phyloP scores from a whole-genome alignment of 345 rosid genomes.

The Euphorbia lathyris region DNA sequence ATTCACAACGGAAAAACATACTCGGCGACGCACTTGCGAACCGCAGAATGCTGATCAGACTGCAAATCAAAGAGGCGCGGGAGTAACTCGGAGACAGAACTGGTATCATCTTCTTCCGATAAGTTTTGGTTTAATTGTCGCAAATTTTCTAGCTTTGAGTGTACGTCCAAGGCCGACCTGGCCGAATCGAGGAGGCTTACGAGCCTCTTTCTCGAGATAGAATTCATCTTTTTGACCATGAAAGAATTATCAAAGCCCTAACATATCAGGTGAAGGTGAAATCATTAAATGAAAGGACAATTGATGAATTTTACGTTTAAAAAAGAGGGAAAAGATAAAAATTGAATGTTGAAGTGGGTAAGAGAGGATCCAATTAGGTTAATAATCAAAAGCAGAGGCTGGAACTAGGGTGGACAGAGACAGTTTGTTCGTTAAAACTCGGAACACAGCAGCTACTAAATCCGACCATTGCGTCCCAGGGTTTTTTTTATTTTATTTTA shows the following conservation, averaged over 20 bases:
- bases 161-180: conserved; percentile 50
- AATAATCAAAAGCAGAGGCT: neutral
- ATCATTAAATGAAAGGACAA: neutral
- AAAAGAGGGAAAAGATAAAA: conserved; percentile 2
- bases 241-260: conserved; percentile 4
- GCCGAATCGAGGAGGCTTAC: conserved; percentile 51
- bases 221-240: conserved; percentile 56
- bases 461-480: no score
- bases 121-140: conserved; percentile 53
- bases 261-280: neutral
- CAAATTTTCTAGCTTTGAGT: conserved; percentile 63
- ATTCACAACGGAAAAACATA: conserved; percentile 29
- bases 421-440: neutral
- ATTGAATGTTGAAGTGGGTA: neutral
- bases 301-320: neutral
- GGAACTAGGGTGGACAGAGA: neutral
- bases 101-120: conserved; percentile 36
- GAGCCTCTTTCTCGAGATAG: conserved; percentile 52
- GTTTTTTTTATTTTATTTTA: no score
- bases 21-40: conserved; percentile 76
- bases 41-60: conserved; percentile 60
- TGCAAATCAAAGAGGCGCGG: conserved; percentile 72
- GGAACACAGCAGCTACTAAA: no score
- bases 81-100: conserved; percentile 53
- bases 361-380: neutral